These are phyloP conservation scores for Henningerozyma blattae DNA, from an alignment of 805 yeast genomes.

Conservation along the genomic window DNA sequence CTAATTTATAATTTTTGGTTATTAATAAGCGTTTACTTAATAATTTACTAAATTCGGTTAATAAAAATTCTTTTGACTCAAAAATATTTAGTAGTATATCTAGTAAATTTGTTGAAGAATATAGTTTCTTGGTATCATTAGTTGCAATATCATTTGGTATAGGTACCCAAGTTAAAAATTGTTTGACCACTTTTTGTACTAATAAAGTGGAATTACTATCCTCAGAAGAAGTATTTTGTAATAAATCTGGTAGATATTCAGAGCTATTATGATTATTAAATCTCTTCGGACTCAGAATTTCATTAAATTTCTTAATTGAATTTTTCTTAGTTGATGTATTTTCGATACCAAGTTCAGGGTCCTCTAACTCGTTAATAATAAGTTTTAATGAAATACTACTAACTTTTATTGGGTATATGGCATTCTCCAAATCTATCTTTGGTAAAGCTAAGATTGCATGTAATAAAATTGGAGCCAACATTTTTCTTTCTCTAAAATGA, in stretches of 20 bases:
- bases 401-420: slow-evolving; percentile 1
- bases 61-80: slow-evolving; percentile 15
- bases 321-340: background rate
- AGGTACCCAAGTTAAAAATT: slow-evolving; percentile 19
- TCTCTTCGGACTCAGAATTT: too few species aligned
- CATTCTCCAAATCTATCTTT: slow-evolving; percentile 8
- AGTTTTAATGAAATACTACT: slow-evolving; percentile 3
- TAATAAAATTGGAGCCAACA: slow-evolving; percentile 59
- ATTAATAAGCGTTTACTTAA: slow-evolving; percentile 14
- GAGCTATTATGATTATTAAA: background rate
- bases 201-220: slow-evolving; percentile 1
- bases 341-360: slow-evolving; percentile 13
- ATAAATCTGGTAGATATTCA: too few species aligned
- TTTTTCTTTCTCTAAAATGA: slow-evolving; percentile 61
- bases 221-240: too few species aligned
- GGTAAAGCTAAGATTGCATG: slow-evolving; percentile 47
- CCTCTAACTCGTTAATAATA: slow-evolving; percentile 32
- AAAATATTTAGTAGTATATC: slow-evolving; percentile 16
- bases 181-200: slow-evolving; percentile 11
- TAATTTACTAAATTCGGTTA: slow-evolving; percentile 14
- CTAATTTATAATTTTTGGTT: slow-evolving; percentile 12
- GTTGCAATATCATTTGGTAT: slow-evolving; percentile 11
- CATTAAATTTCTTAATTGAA: background rate
- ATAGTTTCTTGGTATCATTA: slow-evolving; percentile 3
- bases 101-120: slow-evolving; percentile 9